These are phyloP conservation scores for Setaria italica DNA, from an alignment of 202 grass and related monocot genomes.

Conservation along the genomic window DNA sequence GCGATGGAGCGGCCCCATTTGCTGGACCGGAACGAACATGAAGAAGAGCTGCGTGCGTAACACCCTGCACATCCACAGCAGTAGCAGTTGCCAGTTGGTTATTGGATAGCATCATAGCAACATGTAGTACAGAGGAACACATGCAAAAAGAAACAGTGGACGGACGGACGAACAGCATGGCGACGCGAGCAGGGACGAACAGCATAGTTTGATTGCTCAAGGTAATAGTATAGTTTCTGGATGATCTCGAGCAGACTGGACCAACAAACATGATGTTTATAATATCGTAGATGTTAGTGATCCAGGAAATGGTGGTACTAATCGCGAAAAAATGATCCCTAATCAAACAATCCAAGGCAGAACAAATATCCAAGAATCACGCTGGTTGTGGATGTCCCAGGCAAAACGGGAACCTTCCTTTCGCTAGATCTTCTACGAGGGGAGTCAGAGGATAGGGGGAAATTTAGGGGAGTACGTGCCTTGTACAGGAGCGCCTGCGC, in stretches of 20 bases:
- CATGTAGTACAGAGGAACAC: too few relatives aligned
- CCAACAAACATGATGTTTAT: too few relatives aligned
- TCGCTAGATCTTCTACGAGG: too few relatives aligned
- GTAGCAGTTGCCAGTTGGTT: too few relatives aligned
- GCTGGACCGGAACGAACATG: constrained; percentile 48
- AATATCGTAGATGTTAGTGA: background rate
- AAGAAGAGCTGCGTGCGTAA: constrained; percentile 55
- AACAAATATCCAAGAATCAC: background rate
- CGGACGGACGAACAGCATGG: background rate
- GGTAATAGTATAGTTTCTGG: too few relatives aligned
- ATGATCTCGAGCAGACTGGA: too few relatives aligned
- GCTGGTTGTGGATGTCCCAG: too few relatives aligned
- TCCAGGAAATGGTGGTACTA: background rate
- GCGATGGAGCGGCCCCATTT: constrained; percentile 45
- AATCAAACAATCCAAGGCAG: background rate
- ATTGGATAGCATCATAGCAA: too few relatives aligned
- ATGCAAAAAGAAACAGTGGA: too few relatives aligned
- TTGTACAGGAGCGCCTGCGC: constrained; percentile 93
- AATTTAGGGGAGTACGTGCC: constrained; percentile 34
- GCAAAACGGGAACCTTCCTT: too few relatives aligned
- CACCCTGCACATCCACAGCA: constrained; percentile 34
- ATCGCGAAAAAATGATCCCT: background rate
- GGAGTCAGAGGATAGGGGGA: background rate
- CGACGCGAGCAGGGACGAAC: background rate
- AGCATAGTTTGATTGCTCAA: too few relatives aligned